Percentiles rank a stretch among this genome's conserved stretches.
Conservation (phyloP, 164 flowering plant species). For the Magnolia kwangsiensis region DNA sequence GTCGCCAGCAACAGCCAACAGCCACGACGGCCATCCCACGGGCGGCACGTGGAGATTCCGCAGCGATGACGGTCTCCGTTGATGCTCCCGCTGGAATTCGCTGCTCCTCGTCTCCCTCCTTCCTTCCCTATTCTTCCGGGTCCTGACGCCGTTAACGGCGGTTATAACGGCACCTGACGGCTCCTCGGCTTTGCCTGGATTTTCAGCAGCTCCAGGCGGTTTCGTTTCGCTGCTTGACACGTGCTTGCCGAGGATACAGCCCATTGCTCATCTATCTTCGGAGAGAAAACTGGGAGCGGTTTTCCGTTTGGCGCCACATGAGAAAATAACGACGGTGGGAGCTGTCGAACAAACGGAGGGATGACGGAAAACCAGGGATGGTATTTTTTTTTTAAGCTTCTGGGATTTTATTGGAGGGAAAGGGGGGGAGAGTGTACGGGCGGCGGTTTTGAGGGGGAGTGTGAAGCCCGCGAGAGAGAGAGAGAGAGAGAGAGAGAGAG, state of each 20-base stretch:
- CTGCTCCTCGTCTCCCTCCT: slow-evolving; percentile 15
- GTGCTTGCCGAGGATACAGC: slow-evolving; percentile 44
- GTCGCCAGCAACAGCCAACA: slow-evolving; percentile 66
- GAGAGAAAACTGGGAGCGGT: background rate
- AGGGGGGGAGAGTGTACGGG: background rate
- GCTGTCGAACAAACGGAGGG: background rate
- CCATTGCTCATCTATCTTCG: slow-evolving; percentile 34
- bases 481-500: slow-evolving; percentile 7
- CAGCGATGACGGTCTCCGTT: slow-evolving; percentile 18
- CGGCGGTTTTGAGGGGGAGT: background rate
- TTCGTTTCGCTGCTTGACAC: slow-evolving; percentile 18
- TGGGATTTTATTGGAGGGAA: background rate
- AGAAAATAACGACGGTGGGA: background rate
- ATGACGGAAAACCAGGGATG: background rate
- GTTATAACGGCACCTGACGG: slow-evolving; percentile 6
- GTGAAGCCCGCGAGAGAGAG: background rate
- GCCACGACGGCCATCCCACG: slow-evolving; percentile 80
- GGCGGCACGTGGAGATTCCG: slow-evolving; percentile 20
- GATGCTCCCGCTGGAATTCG: slow-evolving; percentile 21
- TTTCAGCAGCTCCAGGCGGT: slow-evolving; percentile 9
- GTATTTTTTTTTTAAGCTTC: background rate
- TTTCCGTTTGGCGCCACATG: background rate
- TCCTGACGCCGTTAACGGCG: slow-evolving; percentile 17
- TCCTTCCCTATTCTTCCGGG: slow-evolving; percentile 11
- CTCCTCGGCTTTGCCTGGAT: slow-evolving; percentile 11